Evolutionary conservation across 257 asterid species (phyloP).

Genomic region (Apocynum venetum): DNA sequence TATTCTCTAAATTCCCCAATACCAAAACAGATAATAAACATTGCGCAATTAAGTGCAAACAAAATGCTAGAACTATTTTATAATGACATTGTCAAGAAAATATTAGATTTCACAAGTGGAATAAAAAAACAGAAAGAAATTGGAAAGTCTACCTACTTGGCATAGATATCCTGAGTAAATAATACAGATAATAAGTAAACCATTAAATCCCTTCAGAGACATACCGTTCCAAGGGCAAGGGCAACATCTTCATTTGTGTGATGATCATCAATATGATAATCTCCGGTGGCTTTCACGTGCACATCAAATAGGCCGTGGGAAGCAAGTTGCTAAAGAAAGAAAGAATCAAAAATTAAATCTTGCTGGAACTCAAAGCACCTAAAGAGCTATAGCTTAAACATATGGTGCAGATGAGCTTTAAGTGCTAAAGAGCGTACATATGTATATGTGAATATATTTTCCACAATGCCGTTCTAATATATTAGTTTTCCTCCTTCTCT

Average conservation of each 20-base stretch:
- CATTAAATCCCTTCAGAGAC: constrained; percentile 8
- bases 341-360: constrained; percentile 14
- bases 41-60: neutral
- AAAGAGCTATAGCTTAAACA: neutral
- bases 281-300: constrained; percentile 81
- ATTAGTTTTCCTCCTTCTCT: neutral
- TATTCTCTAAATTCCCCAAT: neutral
- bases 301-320: constrained; percentile 88
- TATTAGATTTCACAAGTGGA: neutral
- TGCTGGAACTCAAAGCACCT: neutral
- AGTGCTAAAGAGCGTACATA: neutral
- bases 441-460: neutral
- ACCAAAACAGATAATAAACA: neutral
- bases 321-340: constrained; percentile 73
- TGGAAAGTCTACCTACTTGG: neutral
- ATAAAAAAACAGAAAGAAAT: neutral
- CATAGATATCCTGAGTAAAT: neutral
- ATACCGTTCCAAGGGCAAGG: constrained; percentile 84
- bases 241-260: constrained; percentile 94
- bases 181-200: neutral
- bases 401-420: neutral
- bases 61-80: neutral
- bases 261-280: constrained; percentile 90
- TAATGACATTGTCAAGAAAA: neutral
- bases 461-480: neutral